Base-by-base conservation (phyloP, 2,329 filamentous ascomycete genomes). In the Botryotinia globosa region DNA sequence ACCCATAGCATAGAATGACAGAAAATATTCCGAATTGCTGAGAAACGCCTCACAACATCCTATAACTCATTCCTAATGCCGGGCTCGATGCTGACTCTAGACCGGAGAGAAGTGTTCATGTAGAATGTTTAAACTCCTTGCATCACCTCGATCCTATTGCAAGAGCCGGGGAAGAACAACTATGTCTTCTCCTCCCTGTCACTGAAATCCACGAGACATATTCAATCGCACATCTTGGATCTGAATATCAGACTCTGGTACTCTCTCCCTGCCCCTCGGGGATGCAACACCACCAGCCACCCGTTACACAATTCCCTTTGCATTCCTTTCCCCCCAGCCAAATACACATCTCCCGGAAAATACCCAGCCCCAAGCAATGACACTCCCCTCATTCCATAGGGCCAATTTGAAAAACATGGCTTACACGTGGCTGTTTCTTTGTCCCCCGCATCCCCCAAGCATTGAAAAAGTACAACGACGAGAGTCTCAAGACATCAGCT, bases 371-470 rank as follows among this genome's bases (percentile, higher is more conserved):
- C 42, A 16, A 69, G 51, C n/a, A 59, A 69, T 69, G 67, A 61
- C 56, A 69, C 48, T 58, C 7, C 56, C 29, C 37, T 32, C 67
- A 16, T 29, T 61, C 42, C 39, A 69, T 69, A 69, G 54, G 67
- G 67, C 29, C 20, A 18, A 22, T 14, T n/a, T 32, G 25, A 9
- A 58, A 44, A 56, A 56, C 48, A 58, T 42, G 66, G 51, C 66
- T 64, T 32, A 45, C 62, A 64, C 62, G 51, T 69, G 66, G 51
- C 54, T 59, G 18, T 25, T 34, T 22, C 62, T 64, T 64, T 64
- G 39, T 64, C 25, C 25, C 22, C 48, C 48, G 12, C 48, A 54
- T 29, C 6, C 51, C 51, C n/a, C 51, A 56, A 29, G 14, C 51
- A 56, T 29, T 56, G 14, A 56, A 18, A 18, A 29, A 29, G n/a